Conservation (phyloP, 805 yeast species). For the Metschnikowia vanudenii region DNA sequence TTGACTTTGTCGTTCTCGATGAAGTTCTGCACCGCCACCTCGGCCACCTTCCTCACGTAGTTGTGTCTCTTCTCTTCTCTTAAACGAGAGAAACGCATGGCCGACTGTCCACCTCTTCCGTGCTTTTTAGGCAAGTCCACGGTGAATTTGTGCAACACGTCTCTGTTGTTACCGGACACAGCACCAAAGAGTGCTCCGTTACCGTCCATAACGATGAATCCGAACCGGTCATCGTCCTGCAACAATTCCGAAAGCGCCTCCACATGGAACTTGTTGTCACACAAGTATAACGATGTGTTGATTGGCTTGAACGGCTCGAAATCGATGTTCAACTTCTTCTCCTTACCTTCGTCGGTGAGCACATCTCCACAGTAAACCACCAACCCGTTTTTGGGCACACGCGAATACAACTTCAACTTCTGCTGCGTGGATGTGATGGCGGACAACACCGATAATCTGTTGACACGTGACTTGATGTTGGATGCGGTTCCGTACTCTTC, state of each 20-base stretch:
- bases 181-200: conserved; percentile 96
- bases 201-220: conserved; percentile 99
- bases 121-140: conserved; percentile 99
- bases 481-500: conserved; percentile 99
- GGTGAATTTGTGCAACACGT: conserved; percentile 87
- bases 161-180: conserved; percentile 94
- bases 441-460: conserved; percentile 88
- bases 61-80: conserved; percentile 99
- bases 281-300: conserved; percentile 88
- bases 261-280: conserved; percentile 98
- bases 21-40: conserved; percentile 95
- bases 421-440: conserved; percentile 99
- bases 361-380: conserved; percentile 99
- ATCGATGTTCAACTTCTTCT: conserved; percentile 93
- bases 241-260: conserved; percentile 93
- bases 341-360: conserved; percentile 94
- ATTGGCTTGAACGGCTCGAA: conserved; percentile 99
- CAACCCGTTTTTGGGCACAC: conserved; percentile 91
- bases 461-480: conserved; percentile 95
- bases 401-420: conserved; percentile 83
- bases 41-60: conserved; percentile 97
- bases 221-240: conserved; percentile 94
- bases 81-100: conserved; percentile 96
- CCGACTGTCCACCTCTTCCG: conserved; percentile 99
- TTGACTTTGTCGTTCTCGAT: conserved; percentile 92